These are phyloP conservation scores for Leersia perrieri DNA, from an alignment of 176 grass and related monocot species.

Conservation along the genomic window DNA sequence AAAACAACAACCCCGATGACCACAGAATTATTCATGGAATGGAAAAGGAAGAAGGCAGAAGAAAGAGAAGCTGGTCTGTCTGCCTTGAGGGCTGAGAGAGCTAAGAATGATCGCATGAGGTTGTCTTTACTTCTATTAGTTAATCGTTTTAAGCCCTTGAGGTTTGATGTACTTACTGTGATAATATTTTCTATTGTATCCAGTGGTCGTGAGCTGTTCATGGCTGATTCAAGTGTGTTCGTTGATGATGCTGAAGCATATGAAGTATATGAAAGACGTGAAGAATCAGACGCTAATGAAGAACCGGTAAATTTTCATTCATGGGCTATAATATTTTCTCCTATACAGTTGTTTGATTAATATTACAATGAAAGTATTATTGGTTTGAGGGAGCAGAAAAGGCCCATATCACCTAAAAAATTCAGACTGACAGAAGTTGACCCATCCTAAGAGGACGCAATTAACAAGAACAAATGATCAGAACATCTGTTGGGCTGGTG, in stretches of 20 bases:
- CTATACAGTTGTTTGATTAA: background rate
- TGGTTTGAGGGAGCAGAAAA: background rate
- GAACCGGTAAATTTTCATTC: constrained; percentile 52
- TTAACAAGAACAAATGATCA: background rate
- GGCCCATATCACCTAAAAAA: background rate
- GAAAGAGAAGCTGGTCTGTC: constrained; percentile 83
- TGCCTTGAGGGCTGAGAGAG: constrained; percentile 77
- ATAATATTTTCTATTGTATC: constrained; percentile 27
- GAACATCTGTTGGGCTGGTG: background rate
- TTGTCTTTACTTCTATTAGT: constrained; percentile 32
- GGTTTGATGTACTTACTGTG: constrained; percentile 8
- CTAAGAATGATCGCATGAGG: constrained; percentile 99
- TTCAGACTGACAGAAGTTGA: no score
- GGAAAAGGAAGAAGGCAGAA: constrained; percentile 89
- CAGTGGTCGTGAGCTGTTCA: constrained; percentile 97
- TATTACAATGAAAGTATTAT: background rate
- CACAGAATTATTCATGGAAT: constrained; percentile 86
- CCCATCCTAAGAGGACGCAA: no score
- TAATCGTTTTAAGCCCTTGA: background rate
- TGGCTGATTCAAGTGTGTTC: constrained; percentile 90
- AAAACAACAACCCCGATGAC: constrained; percentile 72
- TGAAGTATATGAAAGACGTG: constrained; percentile 82
- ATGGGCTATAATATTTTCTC: constrained; percentile 14
- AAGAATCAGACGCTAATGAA: constrained; percentile 43
- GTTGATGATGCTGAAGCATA: constrained; percentile 98